Percentiles rank a stretch among this genome's conserved stretches.
Evolutionary conservation across 2,329 filamentous ascomycete species (phyloP).

Genomic region (Talaromyces funiculosus): DNA sequence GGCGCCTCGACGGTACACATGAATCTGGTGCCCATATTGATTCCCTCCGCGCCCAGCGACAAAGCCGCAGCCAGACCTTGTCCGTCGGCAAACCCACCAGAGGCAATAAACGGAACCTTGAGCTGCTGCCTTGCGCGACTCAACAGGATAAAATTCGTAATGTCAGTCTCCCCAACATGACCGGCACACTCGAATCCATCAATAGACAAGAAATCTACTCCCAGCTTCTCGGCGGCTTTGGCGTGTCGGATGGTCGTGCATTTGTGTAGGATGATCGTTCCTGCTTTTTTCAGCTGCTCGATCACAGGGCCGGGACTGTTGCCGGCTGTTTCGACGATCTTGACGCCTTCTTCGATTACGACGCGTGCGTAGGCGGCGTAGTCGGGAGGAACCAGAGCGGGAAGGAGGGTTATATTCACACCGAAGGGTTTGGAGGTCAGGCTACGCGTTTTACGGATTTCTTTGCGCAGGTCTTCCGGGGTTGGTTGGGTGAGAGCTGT

Average conservation of each 20-base stretch:
- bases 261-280: conserved; percentile 83
- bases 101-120: conserved; percentile 86
- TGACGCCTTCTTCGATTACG: conserved; percentile 86
- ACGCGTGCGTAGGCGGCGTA: conserved; percentile 88
- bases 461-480: conserved; percentile 83
- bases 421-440: conserved; percentile 65
- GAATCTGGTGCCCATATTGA: conserved; percentile 98
- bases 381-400: conserved; percentile 81
- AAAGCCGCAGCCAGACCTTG: conserved; percentile 87
- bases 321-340: conserved; percentile 86
- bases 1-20: conserved; percentile 94
- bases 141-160: conserved; percentile 60
- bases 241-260: conserved; percentile 96
- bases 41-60: conserved; percentile 80
- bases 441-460: conserved; percentile 79
- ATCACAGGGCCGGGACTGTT: conserved; percentile 91
- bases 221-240: conserved; percentile 82
- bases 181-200: conserved; percentile 97
- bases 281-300: conserved; percentile 73
- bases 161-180: conserved; percentile 50
- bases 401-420: conserved; percentile 92
- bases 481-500: conserved; percentile 77
- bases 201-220: conserved; percentile 93
- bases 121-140: conserved; percentile 78
- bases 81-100: conserved; percentile 91